Conservation (phyloP, 192 early-diverging fungal species). For the Chytriomyces hyalinus region DNA sequence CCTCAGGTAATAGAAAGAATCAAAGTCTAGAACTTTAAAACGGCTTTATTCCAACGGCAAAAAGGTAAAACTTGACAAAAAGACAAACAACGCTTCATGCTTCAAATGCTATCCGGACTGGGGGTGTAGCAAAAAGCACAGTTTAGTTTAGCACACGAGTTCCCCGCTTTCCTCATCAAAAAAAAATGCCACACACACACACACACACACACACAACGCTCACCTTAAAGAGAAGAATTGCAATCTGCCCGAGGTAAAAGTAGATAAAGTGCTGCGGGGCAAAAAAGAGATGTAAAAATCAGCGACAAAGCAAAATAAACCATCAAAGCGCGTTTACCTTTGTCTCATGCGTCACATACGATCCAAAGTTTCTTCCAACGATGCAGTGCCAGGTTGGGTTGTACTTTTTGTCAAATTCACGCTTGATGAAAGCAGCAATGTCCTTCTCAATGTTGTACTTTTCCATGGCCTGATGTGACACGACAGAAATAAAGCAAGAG, state of each 20-base stretch:
- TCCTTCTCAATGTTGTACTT: constrained; percentile 98
- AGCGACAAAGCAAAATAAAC: neutral
- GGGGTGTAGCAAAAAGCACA: neutral
- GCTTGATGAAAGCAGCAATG: constrained; percentile 96
- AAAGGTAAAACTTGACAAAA: neutral
- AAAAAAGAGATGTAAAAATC: neutral
- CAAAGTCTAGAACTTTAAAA: neutral
- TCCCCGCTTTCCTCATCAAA: too few species aligned
- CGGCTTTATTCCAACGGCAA: neutral
- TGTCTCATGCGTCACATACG: constrained; percentile 94
- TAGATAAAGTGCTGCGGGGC: constrained; percentile 91
- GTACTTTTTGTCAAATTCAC: constrained; percentile 98
- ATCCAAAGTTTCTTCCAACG: constrained; percentile 98
- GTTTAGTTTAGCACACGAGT: neutral
- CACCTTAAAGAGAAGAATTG: constrained; percentile 91
- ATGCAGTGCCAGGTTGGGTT: constrained; percentile 98
- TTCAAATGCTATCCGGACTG: neutral
- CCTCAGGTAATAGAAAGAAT: too few species aligned
- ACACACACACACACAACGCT: neutral
- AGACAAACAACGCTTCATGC: neutral
- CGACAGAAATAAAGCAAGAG: too few species aligned
- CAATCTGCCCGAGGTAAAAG: constrained; percentile 95
- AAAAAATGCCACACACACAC: neutral
- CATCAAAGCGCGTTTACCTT: constrained; percentile 59
- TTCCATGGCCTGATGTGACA: constrained; percentile 68